Base-by-base conservation (phyloP, 441 rosid species). In the Populus hybrid region DNA sequence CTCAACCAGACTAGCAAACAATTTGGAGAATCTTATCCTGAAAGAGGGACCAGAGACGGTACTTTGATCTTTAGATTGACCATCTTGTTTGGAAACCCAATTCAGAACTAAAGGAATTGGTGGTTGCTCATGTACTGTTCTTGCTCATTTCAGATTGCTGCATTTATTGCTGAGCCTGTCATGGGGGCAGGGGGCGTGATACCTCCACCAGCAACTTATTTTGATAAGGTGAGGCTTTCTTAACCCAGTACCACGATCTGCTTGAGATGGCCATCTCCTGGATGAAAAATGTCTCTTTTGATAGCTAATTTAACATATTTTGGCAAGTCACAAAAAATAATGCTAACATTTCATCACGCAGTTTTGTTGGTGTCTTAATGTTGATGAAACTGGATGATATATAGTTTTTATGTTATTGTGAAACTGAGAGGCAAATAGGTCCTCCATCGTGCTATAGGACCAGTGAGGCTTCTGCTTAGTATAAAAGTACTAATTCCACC, bases 171-270 rank as follows among this genome's bases (percentile, higher is more conserved):
- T 23, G 99, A 94, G 76, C 99, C 99, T 46, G 97, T 96, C 78
- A 94, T 96, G 97, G 98, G 99, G 67, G 97, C 99, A 59, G 98
- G 99, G 42, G 99, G 98, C 57, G 99, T 95, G 78, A 94, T 95
- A 76, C 92, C 91, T 83, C 99, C 99, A 46, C 99, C 99, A 63
- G 97, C 92, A 64, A 91, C 98, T 69, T 95, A 94, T 86, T 95
- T 95, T 79, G 98, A 96, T 10, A 96, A 94, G 98, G 99, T 90
- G 76, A 74, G 82, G 23, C 50, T 70, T 63, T 59, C 24, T 35
- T 68, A 26, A 68, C 34, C 20, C 36, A 24, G 70, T 16, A 35
- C 50, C n/a, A n/a, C 9, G 40, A 38, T 30, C 32, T 72, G 26
- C 61, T 42, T 76, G 30, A 63, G 40, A 40, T 38, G 20, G 67